These are phyloP conservation scores for Penicillium macrosclerotiorum DNA, from an alignment of 495 filamentous ascomycete genomes.

Conservation along the genomic window DNA sequence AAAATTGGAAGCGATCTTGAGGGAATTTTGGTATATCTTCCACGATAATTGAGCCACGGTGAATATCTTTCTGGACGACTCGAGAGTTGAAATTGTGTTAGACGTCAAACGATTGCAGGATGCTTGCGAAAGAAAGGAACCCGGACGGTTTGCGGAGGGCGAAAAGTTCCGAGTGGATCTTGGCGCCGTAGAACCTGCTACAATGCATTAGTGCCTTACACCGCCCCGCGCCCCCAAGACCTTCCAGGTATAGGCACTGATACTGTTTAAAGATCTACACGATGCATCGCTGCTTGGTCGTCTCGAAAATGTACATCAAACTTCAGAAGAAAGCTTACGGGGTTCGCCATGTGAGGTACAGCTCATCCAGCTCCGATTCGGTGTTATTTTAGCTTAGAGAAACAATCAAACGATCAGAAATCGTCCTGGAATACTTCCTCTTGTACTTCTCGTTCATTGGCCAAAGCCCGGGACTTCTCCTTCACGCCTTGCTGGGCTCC, in stretches of 20 bases:
- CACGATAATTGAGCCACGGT: background rate
- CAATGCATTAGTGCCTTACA: no score
- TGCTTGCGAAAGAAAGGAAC: no score
- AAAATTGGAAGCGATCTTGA: constrained; percentile 23
- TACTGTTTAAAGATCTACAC: no score
- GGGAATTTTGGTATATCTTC: background rate
- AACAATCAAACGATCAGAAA: constrained; percentile 12
- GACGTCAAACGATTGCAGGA: background rate
- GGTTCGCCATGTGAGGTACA: background rate
- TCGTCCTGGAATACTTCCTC: constrained; percentile 37
- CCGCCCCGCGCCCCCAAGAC: no score
- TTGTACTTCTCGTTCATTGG: constrained; percentile 23
- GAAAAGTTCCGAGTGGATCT: background rate
- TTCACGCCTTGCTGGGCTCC: constrained; percentile 44
- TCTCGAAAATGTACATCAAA: no score
- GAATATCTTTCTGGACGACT: no score
- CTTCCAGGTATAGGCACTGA: no score
- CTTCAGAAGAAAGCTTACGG: background rate
- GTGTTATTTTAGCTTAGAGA: constrained; percentile 1
- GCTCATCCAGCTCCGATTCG: background rate
- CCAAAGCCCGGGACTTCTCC: constrained; percentile 29
- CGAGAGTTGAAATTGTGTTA: no score
- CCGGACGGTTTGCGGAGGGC: background rate
- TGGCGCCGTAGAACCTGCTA: no score
- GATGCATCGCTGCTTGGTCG: no score